phyloP scores from a whole-genome alignment of 2,329 filamentous ascomycete species.

The Orbilia oligospora region DNA sequence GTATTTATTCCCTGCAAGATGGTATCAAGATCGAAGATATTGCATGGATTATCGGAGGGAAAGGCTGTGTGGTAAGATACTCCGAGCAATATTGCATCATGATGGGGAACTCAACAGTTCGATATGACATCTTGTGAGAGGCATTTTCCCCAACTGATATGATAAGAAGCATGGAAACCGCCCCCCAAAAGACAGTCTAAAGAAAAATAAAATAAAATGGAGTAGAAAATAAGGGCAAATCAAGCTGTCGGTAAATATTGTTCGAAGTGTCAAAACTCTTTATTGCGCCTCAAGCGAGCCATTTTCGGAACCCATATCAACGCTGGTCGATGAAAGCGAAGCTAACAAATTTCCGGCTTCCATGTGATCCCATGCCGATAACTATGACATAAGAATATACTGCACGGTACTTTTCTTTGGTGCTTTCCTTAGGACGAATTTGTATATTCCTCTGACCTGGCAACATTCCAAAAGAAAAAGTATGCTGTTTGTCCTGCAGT shows the following conservation, averaged over 20 bases:
- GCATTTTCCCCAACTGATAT: slow-evolving; percentile 43
- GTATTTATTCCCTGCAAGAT: slow-evolving; percentile 5
- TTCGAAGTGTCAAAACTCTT: slow-evolving; percentile 5
- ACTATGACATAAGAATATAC: slow-evolving; percentile 46
- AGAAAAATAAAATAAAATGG: background rate
- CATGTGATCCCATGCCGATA: slow-evolving; percentile 45
- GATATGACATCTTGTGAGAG: slow-evolving; percentile 26
- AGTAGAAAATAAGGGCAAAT: slow-evolving; percentile 9
- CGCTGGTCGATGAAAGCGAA: slow-evolving; percentile 12
- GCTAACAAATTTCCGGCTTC: slow-evolving; percentile 34
- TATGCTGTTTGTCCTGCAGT: background rate
- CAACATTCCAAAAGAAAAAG: slow-evolving; percentile 37
- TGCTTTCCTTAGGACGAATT: slow-evolving; percentile 34
- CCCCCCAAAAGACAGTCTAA: background rate
- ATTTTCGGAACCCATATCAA: slow-evolving; percentile 7
- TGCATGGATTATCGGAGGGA: slow-evolving; percentile 26
- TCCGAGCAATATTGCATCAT: slow-evolving; percentile 55
- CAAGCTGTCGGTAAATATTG: slow-evolving; percentile 13
- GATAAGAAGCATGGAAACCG: slow-evolving; percentile 3
- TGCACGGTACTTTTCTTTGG: slow-evolving; percentile 2
- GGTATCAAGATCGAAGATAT: slow-evolving; percentile 28
- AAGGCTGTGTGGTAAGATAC: slow-evolving; percentile 17
- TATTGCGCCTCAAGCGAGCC: slow-evolving; percentile 2
- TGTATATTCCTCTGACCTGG: slow-evolving; percentile 32
- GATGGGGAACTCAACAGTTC: slow-evolving; percentile 29